Percentiles rank a stretch among this genome's conserved stretches.
These are phyloP conservation scores for Proliferodiscus dingleyae DNA, from an alignment of 2,329 filamentous ascomycete species.

Conservation along the genomic window DNA sequence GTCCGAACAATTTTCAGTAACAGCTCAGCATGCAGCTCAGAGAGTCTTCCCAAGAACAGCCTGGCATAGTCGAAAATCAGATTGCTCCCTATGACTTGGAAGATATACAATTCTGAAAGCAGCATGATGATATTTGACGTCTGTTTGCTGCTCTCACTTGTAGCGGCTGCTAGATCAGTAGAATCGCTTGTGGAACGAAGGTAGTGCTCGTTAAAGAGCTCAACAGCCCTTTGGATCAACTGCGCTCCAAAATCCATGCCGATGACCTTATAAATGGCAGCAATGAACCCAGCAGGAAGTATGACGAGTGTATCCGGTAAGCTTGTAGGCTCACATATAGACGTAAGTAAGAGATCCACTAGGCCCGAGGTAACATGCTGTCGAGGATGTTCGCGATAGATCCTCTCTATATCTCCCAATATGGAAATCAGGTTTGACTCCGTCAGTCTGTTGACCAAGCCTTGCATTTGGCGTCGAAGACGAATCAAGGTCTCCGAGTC, in stretches of 20 bases:
- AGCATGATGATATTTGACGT: slow-evolving; percentile 75
- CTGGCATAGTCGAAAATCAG: slow-evolving; percentile 90
- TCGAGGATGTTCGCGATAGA: slow-evolving; percentile 81
- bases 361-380: slow-evolving; percentile 81
- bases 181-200: slow-evolving; percentile 35
- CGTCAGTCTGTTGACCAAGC: slow-evolving; percentile 86
- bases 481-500: slow-evolving; percentile 64
- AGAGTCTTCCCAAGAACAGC: slow-evolving; percentile 67
- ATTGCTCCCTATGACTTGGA: slow-evolving; percentile 77
- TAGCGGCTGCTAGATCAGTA: slow-evolving; percentile 25
- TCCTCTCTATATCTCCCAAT: slow-evolving; percentile 70
- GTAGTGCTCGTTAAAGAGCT: slow-evolving; percentile 67
- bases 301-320: slow-evolving; percentile 88
- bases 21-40: slow-evolving; percentile 83
- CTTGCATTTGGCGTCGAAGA: slow-evolving; percentile 76
- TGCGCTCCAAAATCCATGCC: slow-evolving; percentile 89
- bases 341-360: slow-evolving; percentile 70
- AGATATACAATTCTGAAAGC: slow-evolving; percentile 83
- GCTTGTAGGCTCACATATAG: slow-evolving; percentile 72
- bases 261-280: slow-evolving; percentile 80
- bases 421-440: slow-evolving; percentile 87
- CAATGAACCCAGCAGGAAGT: slow-evolving; percentile 82
- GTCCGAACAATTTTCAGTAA: slow-evolving; percentile 78
- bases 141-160: slow-evolving; percentile 47
- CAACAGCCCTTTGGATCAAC: slow-evolving; percentile 71